Evolutionary conservation across 1,284 basidiomycete species (phyloP), one percentile per base, ranked within the genome.

Genomic region (Sanghuangporus weigelae): DNA sequence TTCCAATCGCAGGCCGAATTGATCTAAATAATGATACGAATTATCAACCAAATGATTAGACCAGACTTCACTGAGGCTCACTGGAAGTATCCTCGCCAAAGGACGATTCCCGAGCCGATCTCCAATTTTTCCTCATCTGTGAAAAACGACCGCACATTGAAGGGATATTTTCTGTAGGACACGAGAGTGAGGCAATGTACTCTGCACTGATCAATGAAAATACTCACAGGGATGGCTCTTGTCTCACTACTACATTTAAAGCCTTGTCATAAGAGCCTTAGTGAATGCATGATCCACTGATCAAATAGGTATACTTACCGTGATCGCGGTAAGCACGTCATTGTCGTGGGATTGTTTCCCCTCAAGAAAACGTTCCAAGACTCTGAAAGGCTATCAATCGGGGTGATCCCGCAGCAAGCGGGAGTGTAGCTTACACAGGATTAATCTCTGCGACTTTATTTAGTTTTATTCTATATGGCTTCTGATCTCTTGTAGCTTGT

Each of bases 61-160:
- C 51, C 31, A 23, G 38, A 12, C 16, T 7, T 7, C 44, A n/a
- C 2, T 3, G 21, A 7, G 26, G 7, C 71, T 23, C 61, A 90
- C 71, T 90, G 88, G 73, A 91, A 90, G 67, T 89, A 89, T 0
- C 89, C 89, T 16, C 89, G 79, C 86, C 89, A 89, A 2, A 91
- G 76, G 51, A 85, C 78, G 21, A 92, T 77, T 1, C 90, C 89
- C 2, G 74, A 68, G 2, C 89, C 89, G 8, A 92, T 88, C 64
- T 84, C 79, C 68, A 81, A 82, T 11, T 79, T 84, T 68, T 89
- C 90, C 2, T 75, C 73, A 63, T 83, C 73, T 0, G 87, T 89
- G 72, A 91, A 92, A 75, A 92, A 92, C 0, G 88, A 90, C 1
- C 87, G 81, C 10, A 85, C 81, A 67, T 92, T 92, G 75, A 89